Percentiles rank a stretch among this genome's conserved stretches.
Conservation (phyloP, 2,329 filamentous ascomycete species). For the Sarocladiaceae sp. region DNA sequence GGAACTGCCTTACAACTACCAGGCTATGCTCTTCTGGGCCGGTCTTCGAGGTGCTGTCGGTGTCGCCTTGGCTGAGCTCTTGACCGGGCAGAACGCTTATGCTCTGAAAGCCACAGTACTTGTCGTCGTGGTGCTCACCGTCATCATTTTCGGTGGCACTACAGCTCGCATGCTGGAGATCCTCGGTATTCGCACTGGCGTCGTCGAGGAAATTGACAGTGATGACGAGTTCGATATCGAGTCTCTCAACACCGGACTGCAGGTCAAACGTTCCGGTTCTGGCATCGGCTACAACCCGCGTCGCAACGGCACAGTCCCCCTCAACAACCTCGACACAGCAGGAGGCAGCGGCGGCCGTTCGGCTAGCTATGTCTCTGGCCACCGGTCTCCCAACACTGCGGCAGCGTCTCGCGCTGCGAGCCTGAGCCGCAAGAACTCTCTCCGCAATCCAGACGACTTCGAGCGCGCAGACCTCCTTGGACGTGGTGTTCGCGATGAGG, state of each 20-base stretch:
- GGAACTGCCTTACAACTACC: conserved; percentile 89
- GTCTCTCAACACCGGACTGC: conserved; percentile 61
- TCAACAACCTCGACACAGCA: conserved; percentile 42
- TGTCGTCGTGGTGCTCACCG: conserved; percentile 92
- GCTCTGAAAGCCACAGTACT: conserved; percentile 91
- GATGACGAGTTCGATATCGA: conserved; percentile 99
- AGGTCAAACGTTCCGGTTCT: conserved; percentile 71
- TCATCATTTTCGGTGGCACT: conserved; percentile 97
- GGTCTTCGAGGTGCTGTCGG: conserved; percentile 92
- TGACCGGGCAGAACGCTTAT: conserved; percentile 74
- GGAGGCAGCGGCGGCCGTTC: conserved; percentile 17
- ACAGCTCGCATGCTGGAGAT: conserved; percentile 98
- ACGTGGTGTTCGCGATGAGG: conserved; percentile 36
- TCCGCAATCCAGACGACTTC: conserved; percentile 36
- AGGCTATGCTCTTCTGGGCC: conserved; percentile 99
- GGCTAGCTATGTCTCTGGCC: conserved; percentile 47
- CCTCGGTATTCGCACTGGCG: conserved; percentile 88
- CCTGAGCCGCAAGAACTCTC: conserved; percentile 47
- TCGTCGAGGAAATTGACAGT: conserved; percentile 93
- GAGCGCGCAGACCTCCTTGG: conserved; percentile 53
- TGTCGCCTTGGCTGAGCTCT: conserved; percentile 83
- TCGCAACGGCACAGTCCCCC: conserved; percentile 53
- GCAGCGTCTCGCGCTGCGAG: conserved; percentile 33
- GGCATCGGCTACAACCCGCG: conserved; percentile 74
- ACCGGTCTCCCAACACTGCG: conserved; percentile 38